These are phyloP conservation scores for Solanum hybrid DNA, from an alignment of 305 asterid genomes.

Conservation along the genomic window DNA sequence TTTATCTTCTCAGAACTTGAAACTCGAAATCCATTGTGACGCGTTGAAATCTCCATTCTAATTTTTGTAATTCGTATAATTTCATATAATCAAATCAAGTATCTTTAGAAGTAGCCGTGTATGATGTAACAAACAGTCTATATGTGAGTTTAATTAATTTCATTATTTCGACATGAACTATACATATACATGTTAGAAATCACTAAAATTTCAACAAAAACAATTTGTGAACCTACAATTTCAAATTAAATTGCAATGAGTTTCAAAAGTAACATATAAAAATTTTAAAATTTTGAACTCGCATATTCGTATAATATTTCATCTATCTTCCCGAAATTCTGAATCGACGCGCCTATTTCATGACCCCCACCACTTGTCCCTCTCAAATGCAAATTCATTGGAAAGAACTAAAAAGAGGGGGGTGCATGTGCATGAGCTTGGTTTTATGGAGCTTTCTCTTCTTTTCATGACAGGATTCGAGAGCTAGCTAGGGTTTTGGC, in stretches of 20 bases:
- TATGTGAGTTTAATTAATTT: background rate
- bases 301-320: background rate
- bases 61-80: background rate
- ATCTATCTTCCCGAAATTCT: background rate
- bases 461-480: constrained; percentile 23
- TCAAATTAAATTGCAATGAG: background rate
- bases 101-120: background rate
- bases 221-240: background rate
- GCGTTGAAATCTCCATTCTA: background rate
- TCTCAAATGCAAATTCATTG: background rate
- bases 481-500: constrained; percentile 8
- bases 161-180: background rate
- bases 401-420: background rate
- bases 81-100: background rate
- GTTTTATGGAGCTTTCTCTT: constrained; percentile 17
- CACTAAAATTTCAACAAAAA: background rate
- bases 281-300: background rate
- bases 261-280: background rate
- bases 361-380: background rate
- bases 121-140: background rate
- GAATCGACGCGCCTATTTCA: background rate
- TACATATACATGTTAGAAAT: background rate
- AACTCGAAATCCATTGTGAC: background rate
- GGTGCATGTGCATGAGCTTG: constrained; percentile 29
- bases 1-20: background rate